Evolutionary conservation across 1,284 basidiomycete species (phyloP).

Genomic region (Schizophyllum commune): DNA sequence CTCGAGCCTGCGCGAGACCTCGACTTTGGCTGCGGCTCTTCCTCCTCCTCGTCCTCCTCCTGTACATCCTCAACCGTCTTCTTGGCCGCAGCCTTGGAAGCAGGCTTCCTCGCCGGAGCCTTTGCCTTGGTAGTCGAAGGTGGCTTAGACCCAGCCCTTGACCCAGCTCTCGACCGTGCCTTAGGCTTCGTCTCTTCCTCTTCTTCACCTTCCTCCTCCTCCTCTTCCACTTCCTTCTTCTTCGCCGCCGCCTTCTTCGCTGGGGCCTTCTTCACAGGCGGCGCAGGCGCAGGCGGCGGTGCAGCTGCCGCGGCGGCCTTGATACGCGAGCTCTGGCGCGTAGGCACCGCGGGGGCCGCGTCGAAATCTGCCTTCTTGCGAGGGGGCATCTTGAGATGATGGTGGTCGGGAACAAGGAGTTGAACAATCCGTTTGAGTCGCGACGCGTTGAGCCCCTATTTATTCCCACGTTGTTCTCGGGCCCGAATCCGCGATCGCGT

Average conservation of each 20-base stretch:
- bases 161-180: not conserved
- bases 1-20: not conserved
- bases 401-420: not conserved
- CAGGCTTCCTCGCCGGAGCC: conserved; percentile 18
- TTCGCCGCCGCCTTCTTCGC: conserved; percentile 16
- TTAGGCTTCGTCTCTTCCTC: not conserved
- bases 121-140: conserved; percentile 15
- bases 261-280: conserved; percentile 17
- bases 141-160: not conserved
- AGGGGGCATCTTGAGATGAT: conserved; percentile 23
- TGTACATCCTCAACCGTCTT: conserved; percentile 10
- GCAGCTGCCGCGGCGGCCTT: conserved; percentile 15
- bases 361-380: conserved; percentile 24
- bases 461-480: not conserved
- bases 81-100: conserved; percentile 9
- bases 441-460: not conserved
- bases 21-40: not conserved
- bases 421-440: not conserved
- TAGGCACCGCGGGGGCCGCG: conserved; percentile 19
- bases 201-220: conserved; percentile 4
- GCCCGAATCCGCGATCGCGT: not conserved
- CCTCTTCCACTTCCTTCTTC: conserved; percentile 12
- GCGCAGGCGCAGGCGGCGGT: conserved; percentile 7
- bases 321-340: conserved; percentile 22
- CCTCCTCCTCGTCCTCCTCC: conserved; percentile 12